Evolutionary conservation across 768 basidiomycete species (phyloP).

Genomic region (Lactarius hengduanensis): DNA sequence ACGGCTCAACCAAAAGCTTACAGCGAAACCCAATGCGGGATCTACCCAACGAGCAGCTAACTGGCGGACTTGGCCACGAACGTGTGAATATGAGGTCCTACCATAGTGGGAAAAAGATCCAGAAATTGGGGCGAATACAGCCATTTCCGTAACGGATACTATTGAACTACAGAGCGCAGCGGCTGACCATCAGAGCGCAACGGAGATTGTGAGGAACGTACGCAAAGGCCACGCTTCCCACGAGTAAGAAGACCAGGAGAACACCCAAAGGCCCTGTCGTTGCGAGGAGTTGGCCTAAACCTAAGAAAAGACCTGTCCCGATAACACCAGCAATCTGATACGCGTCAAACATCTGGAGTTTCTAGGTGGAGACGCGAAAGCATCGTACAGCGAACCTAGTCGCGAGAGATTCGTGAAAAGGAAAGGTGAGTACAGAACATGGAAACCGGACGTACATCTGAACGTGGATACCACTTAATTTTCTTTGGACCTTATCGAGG

Average conservation of each 20-base stretch:
- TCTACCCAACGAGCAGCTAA: conserved; percentile 38
- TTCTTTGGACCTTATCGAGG: conserved; percentile 23
- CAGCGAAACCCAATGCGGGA: conserved; percentile 36
- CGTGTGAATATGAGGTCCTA: conserved; percentile 15
- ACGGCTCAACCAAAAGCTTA: conserved; percentile 19
- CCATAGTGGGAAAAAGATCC: conserved; percentile 35
- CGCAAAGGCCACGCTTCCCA: conserved; percentile 35
- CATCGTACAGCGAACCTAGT: conserved; percentile 25
- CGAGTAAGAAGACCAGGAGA: conserved; percentile 34
- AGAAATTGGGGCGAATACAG: conserved; percentile 33
- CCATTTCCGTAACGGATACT: conserved; percentile 35
- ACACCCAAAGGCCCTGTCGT: conserved; percentile 34
- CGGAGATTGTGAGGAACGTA: conserved; percentile 20
- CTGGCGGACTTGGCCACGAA: not conserved
- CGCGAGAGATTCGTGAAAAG: not conserved
- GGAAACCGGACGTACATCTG: conserved; percentile 22
- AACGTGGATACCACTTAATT: conserved; percentile 21
- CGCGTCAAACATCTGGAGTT: not conserved
- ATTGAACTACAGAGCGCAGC: conserved; percentile 31
- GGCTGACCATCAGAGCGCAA: conserved; percentile 2
- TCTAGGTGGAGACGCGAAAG: not conserved
- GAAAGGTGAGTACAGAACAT: not conserved
- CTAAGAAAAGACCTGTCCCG: conserved; percentile 37
- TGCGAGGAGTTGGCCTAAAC: conserved; percentile 35
- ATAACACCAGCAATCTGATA: conserved; percentile 34